A percentile compares a stretch with the other conserved stretches of the same genome.
Conservation (phyloP, 1,139 yeast genomes). For the Protomyces lactucae-debilis region DNA sequence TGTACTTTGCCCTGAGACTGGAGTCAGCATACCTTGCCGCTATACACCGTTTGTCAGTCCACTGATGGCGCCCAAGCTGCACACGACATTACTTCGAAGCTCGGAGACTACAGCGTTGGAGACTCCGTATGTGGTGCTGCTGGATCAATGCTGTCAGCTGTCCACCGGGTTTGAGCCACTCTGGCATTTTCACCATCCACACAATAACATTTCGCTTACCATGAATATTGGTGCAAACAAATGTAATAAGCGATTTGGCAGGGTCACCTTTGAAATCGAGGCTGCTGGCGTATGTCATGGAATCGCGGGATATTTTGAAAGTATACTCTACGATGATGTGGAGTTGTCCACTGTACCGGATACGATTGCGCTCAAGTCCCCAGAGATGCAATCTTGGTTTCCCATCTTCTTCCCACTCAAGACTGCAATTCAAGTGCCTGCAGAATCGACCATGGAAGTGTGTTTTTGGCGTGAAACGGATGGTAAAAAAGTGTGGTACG, state of each 20-base stretch:
- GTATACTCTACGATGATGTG: conserved; percentile 57
- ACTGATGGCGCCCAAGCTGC: conserved; percentile 52
- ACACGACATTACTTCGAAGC: conserved; percentile 38
- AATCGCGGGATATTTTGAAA: conserved; percentile 67
- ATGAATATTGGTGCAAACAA: conserved; percentile 16
- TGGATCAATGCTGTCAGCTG: conserved; percentile 48
- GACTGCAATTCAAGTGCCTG: conserved; percentile 49
- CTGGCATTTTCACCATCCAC: conserved; percentile 57
- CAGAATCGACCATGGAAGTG: conserved; percentile 51
- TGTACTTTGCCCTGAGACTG: conserved; percentile 36
- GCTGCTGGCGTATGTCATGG: conserved; percentile 61
- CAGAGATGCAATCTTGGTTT: conserved; percentile 60
- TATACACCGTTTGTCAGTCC: conserved; percentile 64
- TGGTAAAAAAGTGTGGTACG: conserved; percentile 58
- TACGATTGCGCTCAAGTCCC: conserved; percentile 45
- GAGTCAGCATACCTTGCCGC: conserved; percentile 60
- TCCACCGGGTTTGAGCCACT: conserved; percentile 41
- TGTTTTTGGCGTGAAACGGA: conserved; percentile 46
- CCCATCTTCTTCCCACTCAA: conserved; percentile 65
- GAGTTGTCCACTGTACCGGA: conserved; percentile 54
- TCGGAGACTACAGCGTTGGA: conserved; percentile 39
- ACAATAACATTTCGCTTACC: conserved; percentile 1
- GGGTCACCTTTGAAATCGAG: conserved; percentile 42
- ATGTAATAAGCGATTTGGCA: conserved; percentile 39
- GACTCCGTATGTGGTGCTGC: conserved; percentile 58